Conservation (phyloP, 2,329 filamentous ascomycete species). For the Ceratocystiopsis minuta region DNA sequence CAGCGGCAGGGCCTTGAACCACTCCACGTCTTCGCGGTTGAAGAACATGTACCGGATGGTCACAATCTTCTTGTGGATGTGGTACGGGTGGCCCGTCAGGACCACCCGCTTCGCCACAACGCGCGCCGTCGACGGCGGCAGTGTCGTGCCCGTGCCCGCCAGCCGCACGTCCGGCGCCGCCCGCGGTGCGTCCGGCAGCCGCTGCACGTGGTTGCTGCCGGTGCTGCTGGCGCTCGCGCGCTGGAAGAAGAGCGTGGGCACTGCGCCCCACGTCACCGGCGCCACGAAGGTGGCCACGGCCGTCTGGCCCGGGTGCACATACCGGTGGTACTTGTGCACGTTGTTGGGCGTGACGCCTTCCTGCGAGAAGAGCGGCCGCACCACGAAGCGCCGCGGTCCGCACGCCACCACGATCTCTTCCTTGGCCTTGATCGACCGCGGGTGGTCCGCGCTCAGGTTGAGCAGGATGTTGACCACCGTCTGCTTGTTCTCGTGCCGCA, state of each 20-base stretch:
- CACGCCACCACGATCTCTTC: conserved; percentile 83
- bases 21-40: conserved; percentile 82
- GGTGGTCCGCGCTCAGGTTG: conserved; percentile 60
- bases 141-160: conserved; percentile 70
- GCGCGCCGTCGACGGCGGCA: conserved; percentile 57
- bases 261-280: conserved; percentile 81
- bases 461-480: conserved; percentile 81
- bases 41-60: conserved; percentile 99
- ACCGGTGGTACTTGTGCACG: conserved; percentile 92
- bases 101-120: conserved; percentile 89
- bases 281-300: conserved; percentile 80
- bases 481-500: conserved; percentile 89
- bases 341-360: conserved; percentile 86
- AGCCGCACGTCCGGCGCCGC: conserved; percentile 38
- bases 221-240: conserved; percentile 25
- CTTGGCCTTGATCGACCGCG: conserved; percentile 71
- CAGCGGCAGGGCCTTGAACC: conserved; percentile 91
- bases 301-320: conserved; percentile 74
- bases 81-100: conserved; percentile 88
- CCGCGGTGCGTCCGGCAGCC: conserved; percentile 19
- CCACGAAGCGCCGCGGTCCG: conserved; percentile 67
- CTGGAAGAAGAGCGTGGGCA: conserved; percentile 80
- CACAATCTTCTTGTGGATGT: conserved; percentile 95
- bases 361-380: conserved; percentile 82
- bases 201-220: not conserved